These are phyloP conservation scores for Trametes sp. DNA, from an alignment of 1,284 basidiomycete species.

Conservation along the genomic window DNA sequence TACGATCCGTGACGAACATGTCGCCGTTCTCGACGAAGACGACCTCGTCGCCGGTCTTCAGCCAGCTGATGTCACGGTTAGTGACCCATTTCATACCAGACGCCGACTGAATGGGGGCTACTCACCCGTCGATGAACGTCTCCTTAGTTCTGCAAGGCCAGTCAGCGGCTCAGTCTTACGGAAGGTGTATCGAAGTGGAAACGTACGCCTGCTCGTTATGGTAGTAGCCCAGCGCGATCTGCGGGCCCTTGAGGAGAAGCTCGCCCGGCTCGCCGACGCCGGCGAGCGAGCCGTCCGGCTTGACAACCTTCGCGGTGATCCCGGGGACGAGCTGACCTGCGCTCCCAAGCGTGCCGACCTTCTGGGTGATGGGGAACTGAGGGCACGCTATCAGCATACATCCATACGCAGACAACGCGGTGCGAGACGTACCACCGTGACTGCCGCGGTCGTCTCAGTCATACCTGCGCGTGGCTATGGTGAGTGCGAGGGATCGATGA, in stretches of 20 bases:
- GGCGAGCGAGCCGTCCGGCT: slow-evolving; percentile 65
- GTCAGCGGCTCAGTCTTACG: too few relatives aligned
- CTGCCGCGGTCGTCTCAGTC: slow-evolving; percentile 57
- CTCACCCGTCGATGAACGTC: slow-evolving; percentile 56
- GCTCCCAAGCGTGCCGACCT: slow-evolving; percentile 41
- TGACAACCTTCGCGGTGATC: slow-evolving; percentile 57
- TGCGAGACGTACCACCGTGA: slow-evolving; percentile 32
- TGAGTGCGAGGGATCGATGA: not conserved
- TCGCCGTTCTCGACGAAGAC: slow-evolving; percentile 62
- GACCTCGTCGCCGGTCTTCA: slow-evolving; percentile 76
- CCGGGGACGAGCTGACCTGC: slow-evolving; percentile 50
- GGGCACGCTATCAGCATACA: slow-evolving; percentile 33
- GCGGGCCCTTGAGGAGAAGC: slow-evolving; percentile 64
- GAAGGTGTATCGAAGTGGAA: too few relatives aligned
- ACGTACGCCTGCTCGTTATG: slow-evolving; percentile 67
- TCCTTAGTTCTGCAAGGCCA: slow-evolving; percentile 55
- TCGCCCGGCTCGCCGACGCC: slow-evolving; percentile 73
- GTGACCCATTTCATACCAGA: not conserved
- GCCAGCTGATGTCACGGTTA: slow-evolving; percentile 53
- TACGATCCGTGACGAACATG: slow-evolving; percentile 70
- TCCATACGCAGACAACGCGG: too few relatives aligned
- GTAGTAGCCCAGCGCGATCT: slow-evolving; percentile 62
- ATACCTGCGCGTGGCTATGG: slow-evolving; percentile 36
- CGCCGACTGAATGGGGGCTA: not conserved
- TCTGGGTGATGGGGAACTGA: slow-evolving; percentile 36